Percentiles rank a stretch among this genome's conserved stretches.
phyloP scores from a whole-genome alignment of 139 green algal species.

The Picochlorum sp. region DNA sequence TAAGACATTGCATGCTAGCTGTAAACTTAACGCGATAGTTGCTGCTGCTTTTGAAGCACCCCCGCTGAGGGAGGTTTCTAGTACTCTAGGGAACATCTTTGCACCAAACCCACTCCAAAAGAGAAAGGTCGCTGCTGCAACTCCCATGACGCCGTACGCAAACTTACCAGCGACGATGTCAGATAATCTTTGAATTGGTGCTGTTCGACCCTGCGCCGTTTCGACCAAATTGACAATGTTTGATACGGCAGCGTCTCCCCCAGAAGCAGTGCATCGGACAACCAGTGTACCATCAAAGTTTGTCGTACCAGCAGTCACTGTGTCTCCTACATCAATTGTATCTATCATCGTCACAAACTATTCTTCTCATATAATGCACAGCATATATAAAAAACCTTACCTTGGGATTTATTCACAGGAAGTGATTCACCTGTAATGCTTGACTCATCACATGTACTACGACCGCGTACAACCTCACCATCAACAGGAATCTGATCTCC shows the following conservation, averaged over 20 bases:
- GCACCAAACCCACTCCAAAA: conserved; percentile 67
- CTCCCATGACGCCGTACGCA: conserved; percentile 71
- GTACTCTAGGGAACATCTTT: conserved; percentile 54
- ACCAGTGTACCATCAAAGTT: conserved; percentile 71
- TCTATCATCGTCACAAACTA: neutral
- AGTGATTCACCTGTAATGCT: conserved; percentile 75
- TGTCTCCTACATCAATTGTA: conserved; percentile 33
- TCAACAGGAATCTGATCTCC: conserved; percentile 81
- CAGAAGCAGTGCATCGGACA: conserved; percentile 51
- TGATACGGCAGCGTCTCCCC: conserved; percentile 70
- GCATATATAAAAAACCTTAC: conserved; percentile 15
- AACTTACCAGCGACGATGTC: conserved; percentile 59
- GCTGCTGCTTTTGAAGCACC: conserved; percentile 13
- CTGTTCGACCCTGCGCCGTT: conserved; percentile 56
- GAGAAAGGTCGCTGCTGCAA: conserved; percentile 58
- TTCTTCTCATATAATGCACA: too few relatives aligned
- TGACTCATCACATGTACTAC: conserved; percentile 64
- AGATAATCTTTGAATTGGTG: conserved; percentile 77
- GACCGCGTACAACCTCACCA: conserved; percentile 56
- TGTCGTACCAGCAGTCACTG: conserved; percentile 71
- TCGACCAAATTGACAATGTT: conserved; percentile 79
- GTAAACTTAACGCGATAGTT: conserved; percentile 54
- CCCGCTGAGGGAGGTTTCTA: conserved; percentile 20
- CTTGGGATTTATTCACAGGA: conserved; percentile 58
- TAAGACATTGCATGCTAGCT: conserved; percentile 87